A percentile compares a stretch with the other conserved stretches of the same genome.
phyloP scores from a whole-genome alignment of 768 basidiomycete species.

The Podaxis rugospora region DNA sequence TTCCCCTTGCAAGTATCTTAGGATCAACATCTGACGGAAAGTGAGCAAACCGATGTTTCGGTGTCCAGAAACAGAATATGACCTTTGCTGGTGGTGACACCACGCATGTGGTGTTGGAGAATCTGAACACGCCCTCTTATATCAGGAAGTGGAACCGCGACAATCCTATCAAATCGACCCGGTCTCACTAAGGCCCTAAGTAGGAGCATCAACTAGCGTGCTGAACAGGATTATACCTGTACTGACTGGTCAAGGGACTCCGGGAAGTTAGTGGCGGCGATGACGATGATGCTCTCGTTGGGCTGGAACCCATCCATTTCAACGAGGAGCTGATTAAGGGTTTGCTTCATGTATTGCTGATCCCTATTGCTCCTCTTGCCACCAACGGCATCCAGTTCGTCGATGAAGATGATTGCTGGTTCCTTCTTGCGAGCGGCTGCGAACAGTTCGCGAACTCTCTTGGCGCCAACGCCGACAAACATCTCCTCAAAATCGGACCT shows the following conservation, averaged over 20 bases:
- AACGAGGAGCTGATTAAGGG: conserved; percentile 92
- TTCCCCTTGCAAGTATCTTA: conserved; percentile 86
- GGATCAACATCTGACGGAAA: conserved; percentile 65
- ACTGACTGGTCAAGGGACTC: conserved; percentile 86
- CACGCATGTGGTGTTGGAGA: conserved; percentile 84
- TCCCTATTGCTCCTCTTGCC: conserved; percentile 81
- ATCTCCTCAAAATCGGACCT: conserved; percentile 97
- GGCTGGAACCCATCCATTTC: conserved; percentile 98
- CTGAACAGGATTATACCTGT: not conserved
- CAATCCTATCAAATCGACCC: conserved; percentile 92
- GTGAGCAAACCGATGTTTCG: conserved; percentile 13
- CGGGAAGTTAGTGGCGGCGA: conserved; percentile 98
- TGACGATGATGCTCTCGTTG: conserved; percentile 90
- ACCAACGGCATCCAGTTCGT: conserved; percentile 92
- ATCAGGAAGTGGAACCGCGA: conserved; percentile 93
- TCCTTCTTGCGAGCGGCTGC: conserved; percentile 90
- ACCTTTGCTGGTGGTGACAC: conserved; percentile 63
- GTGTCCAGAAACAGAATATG: conserved; percentile 8
- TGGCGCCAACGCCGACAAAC: conserved; percentile 94
- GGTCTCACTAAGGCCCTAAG: conserved; percentile 89
- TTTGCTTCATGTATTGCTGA: conserved; percentile 89
- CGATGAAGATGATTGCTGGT: conserved; percentile 98
- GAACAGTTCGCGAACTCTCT: conserved; percentile 93
- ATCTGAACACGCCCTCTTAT: conserved; percentile 93
- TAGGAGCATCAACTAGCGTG: conserved; percentile 10